Evolutionary conservation across 345 rosid species (phyloP).

Genomic region (Hibiscus trionum): DNA sequence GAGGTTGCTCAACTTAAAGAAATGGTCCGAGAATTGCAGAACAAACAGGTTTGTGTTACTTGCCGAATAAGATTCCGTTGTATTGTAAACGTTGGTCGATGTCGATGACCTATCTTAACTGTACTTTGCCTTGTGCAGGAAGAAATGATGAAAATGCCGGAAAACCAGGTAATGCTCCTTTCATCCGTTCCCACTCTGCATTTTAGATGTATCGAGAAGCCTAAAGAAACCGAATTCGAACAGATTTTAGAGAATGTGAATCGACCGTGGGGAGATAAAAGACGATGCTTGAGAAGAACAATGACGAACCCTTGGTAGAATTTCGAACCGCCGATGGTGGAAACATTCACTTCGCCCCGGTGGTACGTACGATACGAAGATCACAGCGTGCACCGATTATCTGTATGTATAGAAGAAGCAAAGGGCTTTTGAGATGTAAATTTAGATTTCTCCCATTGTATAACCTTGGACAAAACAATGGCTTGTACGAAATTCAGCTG

Average conservation of each 20-base stretch:
- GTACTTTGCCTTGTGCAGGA: constrained; percentile 39
- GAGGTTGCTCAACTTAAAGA: constrained; percentile 79
- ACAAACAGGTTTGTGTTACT: constrained; percentile 50
- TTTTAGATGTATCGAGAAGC: background rate
- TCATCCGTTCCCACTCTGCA: background rate
- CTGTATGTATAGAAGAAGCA: constrained; percentile 34
- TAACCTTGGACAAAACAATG: too few relatives aligned
- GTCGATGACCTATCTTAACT: constrained; percentile 9
- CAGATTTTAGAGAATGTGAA: constrained; percentile 41
- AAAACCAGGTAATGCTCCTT: constrained; percentile 39
- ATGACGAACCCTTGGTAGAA: constrained; percentile 82
- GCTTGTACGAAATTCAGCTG: too few relatives aligned
- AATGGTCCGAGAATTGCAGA: constrained; percentile 59
- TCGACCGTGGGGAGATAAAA: constrained; percentile 50
- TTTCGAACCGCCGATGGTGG: background rate
- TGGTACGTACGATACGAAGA: constrained; percentile 2
- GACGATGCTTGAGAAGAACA: constrained; percentile 76
- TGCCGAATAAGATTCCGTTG: constrained; percentile 15
- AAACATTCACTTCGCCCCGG: background rate
- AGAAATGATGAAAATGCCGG: constrained; percentile 45
- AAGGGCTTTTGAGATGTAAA: constrained; percentile 34
- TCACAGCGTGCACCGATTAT: background rate
- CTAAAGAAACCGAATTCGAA: background rate
- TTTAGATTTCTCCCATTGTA: too few relatives aligned
- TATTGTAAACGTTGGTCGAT: background rate